Conservation (phyloP, 805 yeast genomes). For the Saturnispora kantuleensis region DNA sequence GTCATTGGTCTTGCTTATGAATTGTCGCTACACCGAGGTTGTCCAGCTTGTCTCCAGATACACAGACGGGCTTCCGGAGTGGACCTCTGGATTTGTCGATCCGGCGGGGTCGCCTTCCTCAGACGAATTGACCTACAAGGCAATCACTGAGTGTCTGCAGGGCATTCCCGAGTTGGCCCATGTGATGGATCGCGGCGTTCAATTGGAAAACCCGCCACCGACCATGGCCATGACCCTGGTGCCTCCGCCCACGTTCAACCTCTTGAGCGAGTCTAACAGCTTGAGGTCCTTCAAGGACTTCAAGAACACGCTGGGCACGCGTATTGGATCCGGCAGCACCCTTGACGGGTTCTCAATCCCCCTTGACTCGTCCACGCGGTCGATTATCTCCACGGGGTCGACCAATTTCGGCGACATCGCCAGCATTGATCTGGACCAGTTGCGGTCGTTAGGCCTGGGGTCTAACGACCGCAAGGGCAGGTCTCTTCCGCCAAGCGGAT, state of each 20-base stretch:
- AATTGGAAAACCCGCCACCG: neutral
- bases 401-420: no score
- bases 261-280: conserved; percentile 5
- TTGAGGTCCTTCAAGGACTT: conserved; percentile 1
- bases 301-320: neutral
- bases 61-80: neutral
- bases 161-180: neutral
- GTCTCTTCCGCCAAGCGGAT: no score
- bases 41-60: neutral
- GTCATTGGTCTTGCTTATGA: neutral
- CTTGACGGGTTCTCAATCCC: neutral
- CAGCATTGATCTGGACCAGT: no score
- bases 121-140: neutral
- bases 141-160: neutral
- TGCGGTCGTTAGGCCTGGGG: no score
- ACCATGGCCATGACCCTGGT: neutral
- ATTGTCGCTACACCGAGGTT: neutral
- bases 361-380: no score
- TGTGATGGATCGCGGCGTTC: no score
- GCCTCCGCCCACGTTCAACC: conserved; percentile 3
- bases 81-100: neutral
- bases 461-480: no score
- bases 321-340: neutral
- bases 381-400: no score
- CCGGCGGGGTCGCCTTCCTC: neutral